Evolutionary conservation across 352 stramenopile species (phyloP), one percentile per base, ranked within the genome.

Genomic region (Phytophthora cactorum): DNA sequence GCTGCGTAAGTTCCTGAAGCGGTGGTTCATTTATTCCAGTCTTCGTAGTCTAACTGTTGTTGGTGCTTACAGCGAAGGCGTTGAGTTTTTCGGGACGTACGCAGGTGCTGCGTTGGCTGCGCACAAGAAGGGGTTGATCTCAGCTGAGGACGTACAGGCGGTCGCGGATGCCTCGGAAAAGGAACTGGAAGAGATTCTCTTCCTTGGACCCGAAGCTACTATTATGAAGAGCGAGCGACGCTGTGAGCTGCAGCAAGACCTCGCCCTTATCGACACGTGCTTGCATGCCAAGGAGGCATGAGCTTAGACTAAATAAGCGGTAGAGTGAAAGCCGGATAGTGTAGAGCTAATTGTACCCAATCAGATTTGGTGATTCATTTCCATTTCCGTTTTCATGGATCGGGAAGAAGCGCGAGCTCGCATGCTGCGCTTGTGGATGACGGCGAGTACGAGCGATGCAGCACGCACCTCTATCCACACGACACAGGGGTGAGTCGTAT

Each of bases 31-130:
- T 46, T 4, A 17, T 65, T 4, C n/a, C 8, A 5, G n/a, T 22
- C 14, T 44, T 31, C 5, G 6, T n/a, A 32, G 12, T 39, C 8
- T 50, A 9, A 58, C 14, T 39, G 17, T 53, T 52, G 34, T 31
- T n/a, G 28, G 36, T 63, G 22, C 27, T 70, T 54, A 31, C 52
- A 93, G 87, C 1, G 74, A 89, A 72, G 88, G 88, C 8, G 77
- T 95, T 2, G 67, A 84, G 8, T 92, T 95, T 59, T 95, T 92
- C 63, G 75, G 68, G 10, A 91, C 82, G 29, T 95, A 93, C 52
- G 78, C 84, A 1, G 82, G 73, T 5, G 88, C 88, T 11, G 86
- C 79, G 4, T 61, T 90, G 15, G 64, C 69, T 9, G 82, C 81
- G 4, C 72, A 84, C 54, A 74, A 88, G 38, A 92, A 91, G 50